These are phyloP conservation scores for Rhytidhysteron rufulum DNA, from an alignment of 2,329 filamentous ascomycete genomes.

Conservation along the genomic window DNA sequence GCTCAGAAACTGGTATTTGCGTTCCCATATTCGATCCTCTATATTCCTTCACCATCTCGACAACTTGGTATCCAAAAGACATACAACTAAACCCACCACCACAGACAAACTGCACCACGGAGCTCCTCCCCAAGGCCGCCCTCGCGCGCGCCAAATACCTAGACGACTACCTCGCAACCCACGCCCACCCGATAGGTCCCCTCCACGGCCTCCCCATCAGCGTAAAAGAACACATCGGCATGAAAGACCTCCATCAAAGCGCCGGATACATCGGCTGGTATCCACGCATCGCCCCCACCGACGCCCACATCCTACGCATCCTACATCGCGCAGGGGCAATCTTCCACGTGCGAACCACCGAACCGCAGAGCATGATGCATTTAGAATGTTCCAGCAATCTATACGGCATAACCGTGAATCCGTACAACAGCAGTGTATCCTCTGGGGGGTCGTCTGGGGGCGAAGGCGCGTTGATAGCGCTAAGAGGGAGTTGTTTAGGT, in stretches of 20 bases:
- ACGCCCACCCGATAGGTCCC: slow-evolving; percentile 39
- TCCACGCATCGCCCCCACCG: slow-evolving; percentile 41
- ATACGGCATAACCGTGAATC: slow-evolving; percentile 53
- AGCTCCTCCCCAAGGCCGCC: slow-evolving; percentile 34
- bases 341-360: slow-evolving; percentile 51
- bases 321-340: slow-evolving; percentile 49
- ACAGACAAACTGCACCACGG: slow-evolving; percentile 1
- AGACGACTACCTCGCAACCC: slow-evolving; percentile 35
- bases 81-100: no score
- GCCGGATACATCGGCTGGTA: slow-evolving; percentile 50
- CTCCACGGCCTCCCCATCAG: slow-evolving; percentile 52
- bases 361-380: slow-evolving; percentile 51
- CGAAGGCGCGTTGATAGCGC: slow-evolving; percentile 53
- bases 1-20: slow-evolving; percentile 18
- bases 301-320: slow-evolving; percentile 48
- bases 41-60: neutral
- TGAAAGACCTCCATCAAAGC: slow-evolving; percentile 48
- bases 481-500: slow-evolving; percentile 51
- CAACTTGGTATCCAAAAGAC: neutral
- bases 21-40: neutral
- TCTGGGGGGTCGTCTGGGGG: slow-evolving; percentile 55
- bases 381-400: slow-evolving; percentile 50
- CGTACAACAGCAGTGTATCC: slow-evolving; percentile 49
- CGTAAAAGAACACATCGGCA: slow-evolving; percentile 51
- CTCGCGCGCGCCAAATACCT: slow-evolving; percentile 38